Evolutionary conservation across 495 filamentous ascomycete species (phyloP).

Genomic region (Neurospora discreta): DNA sequence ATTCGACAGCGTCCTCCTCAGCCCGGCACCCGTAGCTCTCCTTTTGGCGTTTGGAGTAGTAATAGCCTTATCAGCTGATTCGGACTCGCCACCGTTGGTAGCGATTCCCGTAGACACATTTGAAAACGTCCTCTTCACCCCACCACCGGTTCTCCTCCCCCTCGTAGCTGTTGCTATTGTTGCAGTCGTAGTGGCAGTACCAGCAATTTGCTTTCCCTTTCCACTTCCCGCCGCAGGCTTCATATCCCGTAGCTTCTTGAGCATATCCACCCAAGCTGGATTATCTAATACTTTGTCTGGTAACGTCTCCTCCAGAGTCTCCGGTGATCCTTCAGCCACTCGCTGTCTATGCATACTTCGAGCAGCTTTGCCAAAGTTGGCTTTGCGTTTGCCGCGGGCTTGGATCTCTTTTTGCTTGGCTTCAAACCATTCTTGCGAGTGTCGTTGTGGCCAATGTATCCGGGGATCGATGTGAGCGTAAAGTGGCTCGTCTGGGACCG

Average conservation of each 20-base stretch:
- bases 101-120: background rate
- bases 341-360: conserved; percentile 22
- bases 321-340: conserved; percentile 1
- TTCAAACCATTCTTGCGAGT: conserved; percentile 26
- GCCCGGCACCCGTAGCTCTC: background rate
- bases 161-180: background rate
- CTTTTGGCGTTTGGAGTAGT: background rate
- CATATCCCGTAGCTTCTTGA: background rate
- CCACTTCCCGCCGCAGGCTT: background rate
- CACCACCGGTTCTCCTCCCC: background rate
- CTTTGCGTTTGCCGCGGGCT: conserved; percentile 29
- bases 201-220: background rate
- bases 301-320: conserved; percentile 12
- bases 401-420: conserved; percentile 33
- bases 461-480: conserved; percentile 32
- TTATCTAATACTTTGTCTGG: conserved; percentile 20
- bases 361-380: conserved; percentile 29
- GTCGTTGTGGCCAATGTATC: conserved; percentile 26
- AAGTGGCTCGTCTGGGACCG: conserved; percentile 12
- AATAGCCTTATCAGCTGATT: background rate
- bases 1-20: background rate
- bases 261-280: conserved; percentile 15
- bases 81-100: background rate
- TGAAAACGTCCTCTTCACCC: background rate
- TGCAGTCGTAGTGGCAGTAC: background rate